phyloP scores from a whole-genome alignment of 2,329 filamentous ascomycete genomes.

The Dactylella cylindrospora region DNA sequence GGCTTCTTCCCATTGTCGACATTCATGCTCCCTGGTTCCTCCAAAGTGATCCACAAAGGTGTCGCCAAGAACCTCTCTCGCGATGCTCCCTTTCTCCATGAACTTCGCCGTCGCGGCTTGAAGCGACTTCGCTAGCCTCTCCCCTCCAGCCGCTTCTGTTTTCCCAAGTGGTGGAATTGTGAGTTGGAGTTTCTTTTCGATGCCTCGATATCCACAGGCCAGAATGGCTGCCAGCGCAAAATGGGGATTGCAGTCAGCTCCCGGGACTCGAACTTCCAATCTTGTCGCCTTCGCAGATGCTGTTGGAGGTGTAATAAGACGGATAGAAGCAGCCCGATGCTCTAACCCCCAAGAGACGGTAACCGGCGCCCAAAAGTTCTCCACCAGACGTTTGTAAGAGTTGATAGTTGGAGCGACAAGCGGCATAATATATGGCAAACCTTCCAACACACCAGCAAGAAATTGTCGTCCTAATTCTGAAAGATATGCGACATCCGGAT shows the following conservation, averaged over 20 bases:
- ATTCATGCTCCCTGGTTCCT: conserved; percentile 88
- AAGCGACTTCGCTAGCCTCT: conserved; percentile 77
- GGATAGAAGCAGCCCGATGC: conserved; percentile 87
- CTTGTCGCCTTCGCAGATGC: conserved; percentile 81
- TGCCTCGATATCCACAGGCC: conserved; percentile 83
- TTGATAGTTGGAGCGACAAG: conserved; percentile 92
- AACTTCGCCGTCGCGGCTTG: conserved; percentile 82
- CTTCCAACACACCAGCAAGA: conserved; percentile 83
- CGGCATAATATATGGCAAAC: conserved; percentile 93
- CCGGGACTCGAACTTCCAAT: conserved; percentile 88
- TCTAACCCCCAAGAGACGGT: conserved; percentile 97
- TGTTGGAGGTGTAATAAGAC: conserved; percentile 85
- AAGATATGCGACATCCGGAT: conserved; percentile 73
- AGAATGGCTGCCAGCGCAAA: conserved; percentile 84
- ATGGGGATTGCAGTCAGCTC: conserved; percentile 90
- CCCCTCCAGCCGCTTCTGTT: conserved; percentile 78
- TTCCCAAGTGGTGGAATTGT: conserved; percentile 78
- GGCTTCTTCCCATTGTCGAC: conserved; percentile 87
- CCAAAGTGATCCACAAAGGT: conserved; percentile 95
- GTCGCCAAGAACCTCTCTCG: conserved; percentile 90
- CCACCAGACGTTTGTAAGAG: conserved; percentile 95
- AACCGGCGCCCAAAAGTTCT: conserved; percentile 99
- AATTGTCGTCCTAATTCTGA: conserved; percentile 91
- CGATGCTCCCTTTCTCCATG: conserved; percentile 74
- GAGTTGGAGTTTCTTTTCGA: conserved; percentile 88